Conservation (phyloP, 768 basidiomycete genomes). For the Hygrocybe coccinea region DNA sequence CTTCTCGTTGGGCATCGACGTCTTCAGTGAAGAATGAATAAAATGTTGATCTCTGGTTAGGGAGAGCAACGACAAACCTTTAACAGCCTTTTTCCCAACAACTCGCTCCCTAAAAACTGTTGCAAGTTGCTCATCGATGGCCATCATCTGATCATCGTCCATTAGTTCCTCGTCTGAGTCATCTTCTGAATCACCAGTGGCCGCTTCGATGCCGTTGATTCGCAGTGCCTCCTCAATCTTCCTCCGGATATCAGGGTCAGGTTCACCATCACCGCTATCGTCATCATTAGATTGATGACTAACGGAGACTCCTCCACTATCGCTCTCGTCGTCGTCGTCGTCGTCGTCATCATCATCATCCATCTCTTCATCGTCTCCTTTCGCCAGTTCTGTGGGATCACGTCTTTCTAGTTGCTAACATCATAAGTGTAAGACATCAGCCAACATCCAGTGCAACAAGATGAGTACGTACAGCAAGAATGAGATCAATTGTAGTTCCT, state of each 20-base stretch:
- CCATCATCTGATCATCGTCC: conserved; percentile 99
- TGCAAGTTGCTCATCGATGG: conserved; percentile 87
- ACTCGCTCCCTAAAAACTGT: conserved; percentile 73
- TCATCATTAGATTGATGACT: conserved; percentile 34
- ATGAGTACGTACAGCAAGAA: conserved; percentile 61
- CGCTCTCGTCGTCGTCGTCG: conserved; percentile 33
- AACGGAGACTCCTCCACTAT: conserved; percentile 30
- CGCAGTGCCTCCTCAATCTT: conserved; percentile 63
- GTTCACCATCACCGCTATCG: conserved; percentile 45
- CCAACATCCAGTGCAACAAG: conserved; percentile 2
- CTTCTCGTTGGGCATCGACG: conserved; percentile 74
- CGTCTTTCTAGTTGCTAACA: conserved; percentile 78
- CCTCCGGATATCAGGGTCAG: conserved; percentile 58
- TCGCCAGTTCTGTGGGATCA: conserved; percentile 50
- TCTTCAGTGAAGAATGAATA: conserved; percentile 31
- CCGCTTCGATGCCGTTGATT: conserved; percentile 53
- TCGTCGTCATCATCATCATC: conserved; percentile 35
- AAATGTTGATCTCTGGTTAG: not conserved
- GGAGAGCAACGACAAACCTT: conserved; percentile 43
- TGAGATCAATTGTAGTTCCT: conserved; percentile 70
- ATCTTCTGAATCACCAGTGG: conserved; percentile 52
- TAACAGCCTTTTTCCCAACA: conserved; percentile 55
- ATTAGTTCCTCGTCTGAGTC: conserved; percentile 65
- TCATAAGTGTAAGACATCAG: not conserved
- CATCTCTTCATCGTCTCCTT: conserved; percentile 32